Evolutionary conservation across 2,329 filamentous ascomycete genomes (phyloP).

Genomic region (Byssoonygena ceratinophila): DNA sequence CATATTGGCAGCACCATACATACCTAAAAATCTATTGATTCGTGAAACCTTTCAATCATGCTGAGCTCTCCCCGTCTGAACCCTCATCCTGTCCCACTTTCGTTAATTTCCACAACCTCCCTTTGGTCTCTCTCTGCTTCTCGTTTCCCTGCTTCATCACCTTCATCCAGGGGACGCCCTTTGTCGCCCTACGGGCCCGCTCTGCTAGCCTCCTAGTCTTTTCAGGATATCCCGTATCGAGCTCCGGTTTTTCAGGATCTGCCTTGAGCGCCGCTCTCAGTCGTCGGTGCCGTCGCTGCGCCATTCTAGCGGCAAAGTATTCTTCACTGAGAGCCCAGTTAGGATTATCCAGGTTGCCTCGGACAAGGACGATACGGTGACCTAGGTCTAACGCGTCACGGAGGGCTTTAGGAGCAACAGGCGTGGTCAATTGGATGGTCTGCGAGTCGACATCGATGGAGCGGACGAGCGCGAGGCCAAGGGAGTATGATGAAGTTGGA

Average conservation of each 20-base stretch:
- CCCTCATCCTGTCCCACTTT: constrained; percentile 29
- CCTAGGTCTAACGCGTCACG: constrained; percentile 27
- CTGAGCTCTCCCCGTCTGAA: constrained; percentile 22
- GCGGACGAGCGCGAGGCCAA: constrained; percentile 43
- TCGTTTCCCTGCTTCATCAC: constrained; percentile 21
- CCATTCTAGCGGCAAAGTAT: constrained; percentile 31
- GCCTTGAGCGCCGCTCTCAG: constrained; percentile 20
- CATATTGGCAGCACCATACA: too few relatives aligned
- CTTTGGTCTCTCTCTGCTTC: not conserved
- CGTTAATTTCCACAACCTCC: constrained; percentile 32
- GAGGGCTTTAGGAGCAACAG: constrained; percentile 30
- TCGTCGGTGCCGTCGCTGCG: constrained; percentile 26
- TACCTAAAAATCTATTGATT: too few relatives aligned
- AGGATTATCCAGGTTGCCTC: constrained; percentile 38
- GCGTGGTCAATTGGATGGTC: constrained; percentile 42
- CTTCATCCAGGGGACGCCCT: constrained; percentile 35
- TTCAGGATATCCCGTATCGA: not conserved
- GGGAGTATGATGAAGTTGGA: constrained; percentile 38
- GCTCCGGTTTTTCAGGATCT: constrained; percentile 5
- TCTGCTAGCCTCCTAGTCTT: constrained; percentile 14
- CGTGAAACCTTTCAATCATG: too few relatives aligned
- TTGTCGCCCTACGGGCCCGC: constrained; percentile 26
- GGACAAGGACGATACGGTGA: constrained; percentile 39
- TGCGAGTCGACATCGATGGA: constrained; percentile 31
- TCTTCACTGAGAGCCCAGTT: constrained; percentile 39